Evolutionary conservation across 192 early-diverging fungal species (phyloP), one percentile per base, ranked within the genome.

Genomic region (Backusella westeae): DNA sequence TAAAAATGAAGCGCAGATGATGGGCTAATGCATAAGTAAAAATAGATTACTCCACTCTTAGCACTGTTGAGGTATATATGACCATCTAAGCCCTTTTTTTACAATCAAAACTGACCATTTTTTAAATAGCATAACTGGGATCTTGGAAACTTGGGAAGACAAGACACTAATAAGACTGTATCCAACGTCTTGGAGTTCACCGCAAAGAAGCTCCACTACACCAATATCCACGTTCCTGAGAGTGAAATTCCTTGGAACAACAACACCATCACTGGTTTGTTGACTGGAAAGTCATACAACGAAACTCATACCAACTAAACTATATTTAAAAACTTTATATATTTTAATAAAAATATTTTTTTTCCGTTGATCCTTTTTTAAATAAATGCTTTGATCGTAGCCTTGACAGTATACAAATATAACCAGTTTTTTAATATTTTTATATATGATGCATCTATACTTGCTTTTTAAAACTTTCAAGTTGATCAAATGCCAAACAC

Each of bases 111-210:
- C 6, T 36, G 26, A 63, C 17, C 29, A 38, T 42, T 67, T 21
- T 36, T 6, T 63, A 7, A 35, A 49, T 56, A 90, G 80, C 52
- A 85, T 56, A 90, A 89, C 85, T 94, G 90, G 88, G 84, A 82
- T 46, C 77, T 94, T n/a, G 85, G 83, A 12, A 85, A 83, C 80
- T 77, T 93, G 59, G 89, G 88, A 10, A 76, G 82, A 29, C 82
- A 81, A 71, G 92, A 93, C 75, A 75, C 82, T 15, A 86, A 83
- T n/a, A 75, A 76, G 39, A 85, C 77, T 32, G 59, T 77, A 12
- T 81, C 84, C 65, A 88, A 89, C 66, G 80, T 88, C 71, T 89
- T 85, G 26, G 75, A 77, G 1, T 67, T 79, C 35, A 72, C 79
- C 52, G 81, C 85, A 72, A 78, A 81, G 67, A 19, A 65, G 2